Evolutionary conservation across 257 asterid species (phyloP).

Genomic region (Solanum tarijense): DNA sequence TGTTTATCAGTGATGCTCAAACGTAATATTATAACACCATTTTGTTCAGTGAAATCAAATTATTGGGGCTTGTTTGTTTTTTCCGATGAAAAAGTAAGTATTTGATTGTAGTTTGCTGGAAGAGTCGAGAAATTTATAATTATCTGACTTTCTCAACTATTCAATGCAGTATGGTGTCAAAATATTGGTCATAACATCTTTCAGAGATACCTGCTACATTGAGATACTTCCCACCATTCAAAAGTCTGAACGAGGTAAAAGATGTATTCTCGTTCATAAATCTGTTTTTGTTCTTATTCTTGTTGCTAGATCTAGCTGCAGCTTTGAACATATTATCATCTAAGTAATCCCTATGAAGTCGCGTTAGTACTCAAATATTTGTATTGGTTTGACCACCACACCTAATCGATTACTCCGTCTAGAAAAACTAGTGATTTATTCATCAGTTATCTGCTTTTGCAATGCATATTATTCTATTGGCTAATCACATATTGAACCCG

Average conservation of each 20-base stretch:
- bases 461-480: background rate
- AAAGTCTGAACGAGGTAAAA: conserved; percentile 84
- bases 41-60: background rate
- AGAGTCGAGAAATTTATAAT: background rate
- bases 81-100: background rate
- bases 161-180: conserved; percentile 90
- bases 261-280: background rate
- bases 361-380: background rate
- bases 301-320: background rate
- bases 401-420: background rate
- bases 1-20: background rate
- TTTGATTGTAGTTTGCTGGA: background rate
- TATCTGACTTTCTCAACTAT: conserved; percentile 13
- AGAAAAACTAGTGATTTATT: background rate
- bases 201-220: conserved; percentile 91
- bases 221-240: conserved; percentile 82
- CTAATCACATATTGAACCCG: background rate
- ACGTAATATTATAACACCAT: background rate
- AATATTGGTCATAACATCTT: conserved; percentile 85
- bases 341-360: background rate
- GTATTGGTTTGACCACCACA: background rate
- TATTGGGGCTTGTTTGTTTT: background rate
- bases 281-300: background rate
- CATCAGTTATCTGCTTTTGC: background rate
- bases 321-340: background rate